Base-by-base conservation (phyloP, 2,329 filamentous ascomycete species). In the Leptodontidium sp. region DNA sequence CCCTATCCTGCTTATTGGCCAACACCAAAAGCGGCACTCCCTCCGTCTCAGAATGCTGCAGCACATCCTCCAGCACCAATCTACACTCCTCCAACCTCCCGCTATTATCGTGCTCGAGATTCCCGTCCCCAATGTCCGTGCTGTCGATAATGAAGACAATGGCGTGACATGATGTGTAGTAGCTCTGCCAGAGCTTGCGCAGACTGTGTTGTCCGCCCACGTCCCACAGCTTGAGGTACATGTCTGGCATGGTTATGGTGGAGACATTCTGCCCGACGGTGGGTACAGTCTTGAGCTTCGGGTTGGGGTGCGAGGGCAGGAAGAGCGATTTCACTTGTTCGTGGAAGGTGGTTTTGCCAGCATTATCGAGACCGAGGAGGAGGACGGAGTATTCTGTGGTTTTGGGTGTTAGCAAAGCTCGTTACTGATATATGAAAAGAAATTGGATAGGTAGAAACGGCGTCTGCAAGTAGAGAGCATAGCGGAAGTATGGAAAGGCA, bases 151-250 rank as follows among this genome's bases (percentile, higher is more conserved):
- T 94, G 81, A 98, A 99, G 72, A 99, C 93, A 77, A 99, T 97
- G 74, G 96, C 96, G 80, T 99, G 96, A 77, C 94, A 97, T 80
- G 89, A 93, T 62, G 90, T 86, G 84, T 98, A 99, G 84, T 99
- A 99, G 80, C 90, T 93, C 80, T 97, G 93, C 96, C 96, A 99
- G 40, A 98, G 88, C 72, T 91, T 91, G 71, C 96, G 91, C 78
- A 99, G 87, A 35, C 88, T 91, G 78, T 96, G 90, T 81, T 99
- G 96, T 7, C 96, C 96, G 72, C 96, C 96, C 0, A 99, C 93
- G 79, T 99, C 96, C 96, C 96, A 98, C 76, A 99, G 92, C 84
- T 98, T 97, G 78, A 99, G 86, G 84, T 98, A 98, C 89, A 98
- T 95, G 80, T 97, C 93, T 17, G 93, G 91, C 29, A 98, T 86